A percentile compares a stretch with the other conserved stretches of the same genome.
Conservation (phyloP, 108 stramenopile species). For the Nitzschia putrida region DNA sequence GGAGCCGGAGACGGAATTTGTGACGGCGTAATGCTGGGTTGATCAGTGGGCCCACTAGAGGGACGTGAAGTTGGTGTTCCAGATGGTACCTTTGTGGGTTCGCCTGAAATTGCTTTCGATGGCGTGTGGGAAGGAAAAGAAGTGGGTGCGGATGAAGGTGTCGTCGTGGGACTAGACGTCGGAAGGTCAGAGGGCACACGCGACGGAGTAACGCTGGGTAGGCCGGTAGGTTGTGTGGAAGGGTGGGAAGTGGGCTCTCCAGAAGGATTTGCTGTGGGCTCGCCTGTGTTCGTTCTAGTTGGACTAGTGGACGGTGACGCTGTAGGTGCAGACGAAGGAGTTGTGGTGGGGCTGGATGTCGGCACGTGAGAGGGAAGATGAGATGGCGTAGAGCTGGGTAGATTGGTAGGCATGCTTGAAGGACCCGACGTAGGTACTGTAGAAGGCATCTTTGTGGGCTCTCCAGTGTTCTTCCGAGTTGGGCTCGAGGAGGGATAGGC, state of each 20-base stretch:
- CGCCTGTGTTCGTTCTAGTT: not conserved
- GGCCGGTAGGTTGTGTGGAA: too few relatives aligned
- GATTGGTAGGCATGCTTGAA: not conserved
- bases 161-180: too few relatives aligned
- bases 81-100: not conserved
- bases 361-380: not conserved
- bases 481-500: too few relatives aligned
- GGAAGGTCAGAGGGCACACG: too few relatives aligned
- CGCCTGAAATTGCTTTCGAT: not conserved
- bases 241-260: too few relatives aligned
- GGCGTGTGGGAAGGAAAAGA: too few relatives aligned
- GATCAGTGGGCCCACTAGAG: not conserved
- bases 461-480: too few relatives aligned
- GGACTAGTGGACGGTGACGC: not conserved
- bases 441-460: not conserved
- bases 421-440: not conserved
- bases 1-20: not conserved
- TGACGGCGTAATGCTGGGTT: not conserved
- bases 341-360: not conserved
- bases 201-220: too few relatives aligned
- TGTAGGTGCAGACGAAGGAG: not conserved
- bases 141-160: too few relatives aligned
- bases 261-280: too few relatives aligned
- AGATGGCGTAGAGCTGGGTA: not conserved
- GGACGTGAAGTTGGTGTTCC: not conserved